Evolutionary conservation across 2,329 filamentous ascomycete species (phyloP), one percentile per base, ranked within the genome.

Genomic region (Madurella mycetomatis): DNA sequence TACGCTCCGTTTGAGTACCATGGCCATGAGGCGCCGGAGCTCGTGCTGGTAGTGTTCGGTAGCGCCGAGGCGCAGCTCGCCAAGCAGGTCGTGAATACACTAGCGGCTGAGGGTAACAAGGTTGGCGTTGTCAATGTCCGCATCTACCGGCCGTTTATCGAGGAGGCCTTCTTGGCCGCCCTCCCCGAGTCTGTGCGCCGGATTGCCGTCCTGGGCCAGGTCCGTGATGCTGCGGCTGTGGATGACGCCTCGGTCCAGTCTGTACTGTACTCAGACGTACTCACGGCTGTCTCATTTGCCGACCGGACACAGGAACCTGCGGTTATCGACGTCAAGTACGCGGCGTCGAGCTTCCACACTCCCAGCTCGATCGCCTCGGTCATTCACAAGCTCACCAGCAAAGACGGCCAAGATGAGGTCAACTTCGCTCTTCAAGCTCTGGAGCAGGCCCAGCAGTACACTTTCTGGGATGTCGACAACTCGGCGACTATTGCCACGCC

Each of bases 1-100:
- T 99, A 99, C 70, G 82, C 86, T 65, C 84, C 90, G 7, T 99
- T 97, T 64, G 94, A 99, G 74, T 99, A 99, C 75, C 82, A 87
- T 65, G 94, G 94, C 19, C 90, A 97, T 68, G 76, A 82, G 47
- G 76, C 84, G 42, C 84, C 94, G 4, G 88, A 92, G 61, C 84
- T 85, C 9, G 90, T 99, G 15, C 76, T 97, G 34, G 91, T 97
- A 31, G 88, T 90, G 43, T 96, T 99, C 64, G 94, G 94, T 63
- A 96, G 90, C 56, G 84, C 92, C 5, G 94, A 99, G 76, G 84
- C 89, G 13, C 91, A 94, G 64, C 76, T 97, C 57, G 85, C 90
- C 54, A 85, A 87, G 61, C 90, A 96, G 73, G 83, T 96, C 50
- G 85, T 90, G 11, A 77, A 79, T 42, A 84, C 85, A 41, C 77